Conservation (phyloP, 306 rosid genomes). For the Lupinus albus region DNA sequence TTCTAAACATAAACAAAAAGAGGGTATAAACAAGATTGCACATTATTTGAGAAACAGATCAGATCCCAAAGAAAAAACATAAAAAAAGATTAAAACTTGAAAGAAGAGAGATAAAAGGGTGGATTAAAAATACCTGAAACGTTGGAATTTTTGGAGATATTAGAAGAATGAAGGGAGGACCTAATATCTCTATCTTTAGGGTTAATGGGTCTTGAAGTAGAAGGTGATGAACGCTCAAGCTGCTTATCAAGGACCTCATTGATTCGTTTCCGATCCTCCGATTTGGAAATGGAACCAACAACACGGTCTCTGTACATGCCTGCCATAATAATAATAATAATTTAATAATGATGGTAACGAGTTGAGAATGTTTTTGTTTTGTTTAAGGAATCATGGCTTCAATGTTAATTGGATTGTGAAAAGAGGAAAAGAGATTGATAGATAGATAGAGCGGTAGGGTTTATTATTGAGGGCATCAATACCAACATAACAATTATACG, state of each 20-base stretch:
- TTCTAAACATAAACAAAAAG: not conserved
- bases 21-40: not conserved
- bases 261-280: slow-evolving; percentile 92
- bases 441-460: not conserved
- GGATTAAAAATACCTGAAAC: slow-evolving; percentile 47
- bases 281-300: slow-evolving; percentile 46
- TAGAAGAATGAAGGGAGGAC: slow-evolving; percentile 35
- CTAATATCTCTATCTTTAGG: slow-evolving; percentile 48
- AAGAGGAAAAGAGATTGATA: not conserved
- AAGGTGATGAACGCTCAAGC: slow-evolving; percentile 91
- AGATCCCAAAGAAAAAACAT: not conserved
- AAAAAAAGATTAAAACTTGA: not conserved
- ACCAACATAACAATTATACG: not conserved
- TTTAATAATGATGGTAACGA: no score
- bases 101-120: not conserved
- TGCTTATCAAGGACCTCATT: slow-evolving; percentile 92
- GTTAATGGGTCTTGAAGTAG: slow-evolving; percentile 75
- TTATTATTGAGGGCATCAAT: not conserved
- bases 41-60: not conserved
- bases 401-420: no score
- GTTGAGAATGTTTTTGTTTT: no score
- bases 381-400: not conserved
- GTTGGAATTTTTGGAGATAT: slow-evolving; percentile 49
- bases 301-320: slow-evolving; percentile 67
- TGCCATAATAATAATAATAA: not conserved